Evolutionary conservation across 768 basidiomycete species (phyloP), one percentile per base, ranked within the genome.

Genomic region (Lepiota subincarnata): DNA sequence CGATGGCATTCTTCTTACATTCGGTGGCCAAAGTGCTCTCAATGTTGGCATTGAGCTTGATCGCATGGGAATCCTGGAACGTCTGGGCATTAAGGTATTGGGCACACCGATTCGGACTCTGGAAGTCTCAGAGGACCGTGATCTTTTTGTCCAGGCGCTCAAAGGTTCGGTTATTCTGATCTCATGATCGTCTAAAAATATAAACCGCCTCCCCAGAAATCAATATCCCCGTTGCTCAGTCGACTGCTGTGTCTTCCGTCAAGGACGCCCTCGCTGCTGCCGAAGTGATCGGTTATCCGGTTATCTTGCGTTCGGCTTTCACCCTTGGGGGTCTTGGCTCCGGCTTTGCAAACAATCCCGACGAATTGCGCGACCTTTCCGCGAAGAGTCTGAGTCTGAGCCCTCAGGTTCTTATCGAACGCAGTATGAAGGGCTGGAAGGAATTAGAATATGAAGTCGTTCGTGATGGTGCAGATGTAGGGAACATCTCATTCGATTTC

Each of bases 381-480:
- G 95, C 97, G 19, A 96, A 91, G 70, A 83, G 87, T 65, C 81
- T 99, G 49, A 86, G 85, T 65, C 78, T 98, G 24, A 89, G 87
- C 60, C 96, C 97, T 43, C 97, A 98, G 68, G 91, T 98, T 40
- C 80, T 99, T 53, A 94, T 99, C 58, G 97, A 98, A 73, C 89
- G 94, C 46, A 92, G 89, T 61, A 90, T 99, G 87, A 98, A 98
- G 72, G 97, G 97, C 26, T 99, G 97, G 97, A 99, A 99, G 68
- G 97, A 99, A 73, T 80, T 98, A 58, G 97, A 99, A 72, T 99
- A 98, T 62, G 97, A 99, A 68, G 97, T 99, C 57, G 97, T 98
- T 64, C 89, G 97, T 50, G 97, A 99, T 67, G 94, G 81, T 60
- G 96, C 96, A 47, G 97, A 99, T 72, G 92, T 93, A 69, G 60